phyloP scores from a whole-genome alignment of 345 rosid species.

The Hibiscus trionum region DNA sequence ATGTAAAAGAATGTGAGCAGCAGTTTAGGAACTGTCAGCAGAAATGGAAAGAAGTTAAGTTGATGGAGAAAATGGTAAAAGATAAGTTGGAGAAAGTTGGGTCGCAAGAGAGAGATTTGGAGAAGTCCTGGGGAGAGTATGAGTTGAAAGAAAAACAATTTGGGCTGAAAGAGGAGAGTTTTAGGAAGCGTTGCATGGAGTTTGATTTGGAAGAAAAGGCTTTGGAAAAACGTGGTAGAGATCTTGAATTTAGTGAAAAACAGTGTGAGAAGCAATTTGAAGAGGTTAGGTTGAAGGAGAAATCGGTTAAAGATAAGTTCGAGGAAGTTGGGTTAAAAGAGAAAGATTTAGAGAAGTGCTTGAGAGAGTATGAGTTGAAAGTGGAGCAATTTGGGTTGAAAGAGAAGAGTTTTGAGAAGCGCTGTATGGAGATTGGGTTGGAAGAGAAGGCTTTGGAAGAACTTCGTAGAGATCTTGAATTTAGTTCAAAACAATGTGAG shows the following conservation, averaged over 20 bases:
- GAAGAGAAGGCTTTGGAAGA: background rate
- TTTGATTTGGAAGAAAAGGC: background rate
- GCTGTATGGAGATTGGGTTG: background rate
- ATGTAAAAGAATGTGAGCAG: conserved; percentile 1
- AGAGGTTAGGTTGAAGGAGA: background rate
- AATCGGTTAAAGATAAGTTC: background rate
- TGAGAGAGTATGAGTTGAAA: background rate
- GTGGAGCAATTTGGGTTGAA: background rate
- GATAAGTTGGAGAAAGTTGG: background rate
- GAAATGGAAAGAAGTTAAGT: too few species aligned
- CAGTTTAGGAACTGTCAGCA: too few species aligned
- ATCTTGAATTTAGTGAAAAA: conserved; percentile 17
- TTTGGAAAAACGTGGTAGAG: background rate
- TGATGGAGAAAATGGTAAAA: background rate
- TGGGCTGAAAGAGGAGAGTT: background rate
- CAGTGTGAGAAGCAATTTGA: background rate
- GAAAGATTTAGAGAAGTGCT: background rate
- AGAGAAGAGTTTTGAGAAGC: background rate
- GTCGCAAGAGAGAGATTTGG: background rate
- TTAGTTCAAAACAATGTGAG: conserved; percentile 1
- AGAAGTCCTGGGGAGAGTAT: too few species aligned
- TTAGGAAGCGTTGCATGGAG: background rate
- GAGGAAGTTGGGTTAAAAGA: background rate
- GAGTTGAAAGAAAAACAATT: background rate
- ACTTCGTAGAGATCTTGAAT: background rate